phyloP scores from a whole-genome alignment of 495 filamentous ascomycete genomes.

The Penicillium riverlandense region DNA sequence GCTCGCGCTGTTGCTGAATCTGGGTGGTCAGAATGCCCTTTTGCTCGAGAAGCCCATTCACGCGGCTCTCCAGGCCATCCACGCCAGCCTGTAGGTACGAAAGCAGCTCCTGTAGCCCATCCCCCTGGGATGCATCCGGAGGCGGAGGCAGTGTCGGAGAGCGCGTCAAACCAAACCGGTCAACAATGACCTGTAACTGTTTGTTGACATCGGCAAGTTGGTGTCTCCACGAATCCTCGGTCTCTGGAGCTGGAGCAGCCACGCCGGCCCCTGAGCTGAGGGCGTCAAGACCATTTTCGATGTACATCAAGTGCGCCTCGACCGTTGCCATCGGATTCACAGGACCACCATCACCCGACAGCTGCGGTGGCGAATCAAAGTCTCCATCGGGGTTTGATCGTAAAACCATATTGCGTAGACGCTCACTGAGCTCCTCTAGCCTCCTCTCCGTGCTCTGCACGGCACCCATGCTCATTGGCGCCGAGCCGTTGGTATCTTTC shows the following conservation, averaged over 20 bases:
- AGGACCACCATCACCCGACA: constrained; percentile 9
- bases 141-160: constrained; percentile 40
- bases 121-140: constrained; percentile 35
- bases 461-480: constrained; percentile 20
- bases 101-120: constrained; percentile 44
- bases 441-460: constrained; percentile 57
- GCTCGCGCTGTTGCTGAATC: constrained; percentile 85
- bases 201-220: constrained; percentile 44
- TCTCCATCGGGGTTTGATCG: constrained; percentile 45
- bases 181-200: constrained; percentile 44
- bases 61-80: constrained; percentile 57
- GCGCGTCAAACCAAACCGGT: constrained; percentile 36
- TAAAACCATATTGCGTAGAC: constrained; percentile 59
- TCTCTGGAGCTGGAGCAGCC: constrained; percentile 7
- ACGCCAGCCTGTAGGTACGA: constrained; percentile 58
- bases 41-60: constrained; percentile 63
- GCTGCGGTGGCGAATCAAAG: constrained; percentile 26
- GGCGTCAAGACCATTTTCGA: constrained; percentile 37
- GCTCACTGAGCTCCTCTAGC: constrained; percentile 65
- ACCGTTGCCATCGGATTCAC: constrained; percentile 22
- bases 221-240: constrained; percentile 29
- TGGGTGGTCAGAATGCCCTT: constrained; percentile 78
- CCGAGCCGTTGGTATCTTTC: constrained; percentile 9
- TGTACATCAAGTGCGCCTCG: constrained; percentile 44
- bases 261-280: constrained; percentile 15